Percentiles rank a stretch among this genome's conserved stretches.
Conservation (phyloP, 1,284 basidiomycete genomes). For the Phellopilus nigrolimitatus region DNA sequence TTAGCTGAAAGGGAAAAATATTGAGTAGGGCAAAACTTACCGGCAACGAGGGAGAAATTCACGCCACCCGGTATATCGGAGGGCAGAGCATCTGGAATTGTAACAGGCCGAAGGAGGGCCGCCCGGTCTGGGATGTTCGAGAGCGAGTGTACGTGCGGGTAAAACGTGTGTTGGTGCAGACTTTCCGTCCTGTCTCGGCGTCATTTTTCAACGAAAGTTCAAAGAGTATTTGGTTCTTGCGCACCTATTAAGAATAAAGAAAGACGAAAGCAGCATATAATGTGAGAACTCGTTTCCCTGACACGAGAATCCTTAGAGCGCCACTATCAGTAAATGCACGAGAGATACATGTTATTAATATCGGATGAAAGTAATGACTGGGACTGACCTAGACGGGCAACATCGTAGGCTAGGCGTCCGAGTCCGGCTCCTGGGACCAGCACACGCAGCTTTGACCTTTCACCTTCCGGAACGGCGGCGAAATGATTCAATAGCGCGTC, state of each 20-base stretch:
- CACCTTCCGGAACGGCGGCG: conserved; percentile 43
- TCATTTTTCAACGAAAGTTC: conserved; percentile 1
- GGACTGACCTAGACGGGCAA: conserved; percentile 69
- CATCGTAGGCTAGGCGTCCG: conserved; percentile 81
- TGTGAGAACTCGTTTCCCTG: conserved; percentile 95
- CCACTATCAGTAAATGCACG: conserved; percentile 7
- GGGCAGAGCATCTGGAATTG: conserved; percentile 82
- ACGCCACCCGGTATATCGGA: conserved; percentile 58
- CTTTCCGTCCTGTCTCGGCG: conserved; percentile 51
- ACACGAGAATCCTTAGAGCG: conserved; percentile 67
- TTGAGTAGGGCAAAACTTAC: conserved; percentile 32
- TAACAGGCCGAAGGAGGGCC: conserved; percentile 62
- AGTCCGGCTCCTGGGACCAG: conserved; percentile 88
- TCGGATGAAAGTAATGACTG: neutral
- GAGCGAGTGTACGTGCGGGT: conserved; percentile 87
- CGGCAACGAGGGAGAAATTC: conserved; percentile 83
- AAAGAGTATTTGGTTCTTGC: conserved; percentile 14
- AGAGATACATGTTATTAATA: neutral
- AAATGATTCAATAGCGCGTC: conserved; percentile 69
- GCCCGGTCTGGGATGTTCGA: conserved; percentile 68
- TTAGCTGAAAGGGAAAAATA: neutral
- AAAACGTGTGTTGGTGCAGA: conserved; percentile 66
- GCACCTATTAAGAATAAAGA: conserved; percentile 77
- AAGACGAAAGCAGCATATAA: conserved; percentile 86
- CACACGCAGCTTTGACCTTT: conserved; percentile 65